Percentiles rank a stretch among this genome's conserved stretches.
Evolutionary conservation across 768 basidiomycete genomes (phyloP).

Genomic region (Boletus sp.): DNA sequence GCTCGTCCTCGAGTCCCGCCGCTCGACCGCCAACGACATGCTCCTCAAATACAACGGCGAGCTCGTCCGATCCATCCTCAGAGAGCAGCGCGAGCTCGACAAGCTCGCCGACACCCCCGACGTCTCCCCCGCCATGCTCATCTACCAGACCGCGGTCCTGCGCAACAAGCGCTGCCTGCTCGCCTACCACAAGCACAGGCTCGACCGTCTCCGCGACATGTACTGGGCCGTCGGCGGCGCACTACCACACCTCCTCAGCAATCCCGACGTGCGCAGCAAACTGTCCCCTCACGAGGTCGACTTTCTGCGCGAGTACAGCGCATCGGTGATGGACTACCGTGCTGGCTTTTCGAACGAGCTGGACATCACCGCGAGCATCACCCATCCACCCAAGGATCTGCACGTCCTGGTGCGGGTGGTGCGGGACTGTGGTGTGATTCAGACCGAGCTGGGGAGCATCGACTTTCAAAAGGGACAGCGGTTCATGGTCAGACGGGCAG

Average conservation of each 20-base stretch:
- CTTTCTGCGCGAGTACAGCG: conserved; percentile 79
- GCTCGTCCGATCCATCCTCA: conserved; percentile 80
- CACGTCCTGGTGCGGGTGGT: conserved; percentile 86
- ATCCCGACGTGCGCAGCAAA: conserved; percentile 65
- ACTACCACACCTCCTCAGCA: conserved; percentile 74
- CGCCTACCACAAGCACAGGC: conserved; percentile 86
- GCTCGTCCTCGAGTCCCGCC: conserved; percentile 81
- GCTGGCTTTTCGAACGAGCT: conserved; percentile 82
- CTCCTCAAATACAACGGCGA: conserved; percentile 91
- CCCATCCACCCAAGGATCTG: conserved; percentile 83
- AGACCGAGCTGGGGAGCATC: conserved; percentile 88
- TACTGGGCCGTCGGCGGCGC: conserved; percentile 91
- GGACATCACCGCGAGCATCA: conserved; percentile 83
- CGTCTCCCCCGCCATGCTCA: conserved; percentile 58
- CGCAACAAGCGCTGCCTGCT: conserved; percentile 96
- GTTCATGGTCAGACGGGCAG: conserved; percentile 83
- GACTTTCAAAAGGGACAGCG: conserved; percentile 89
- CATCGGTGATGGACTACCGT: conserved; percentile 79
- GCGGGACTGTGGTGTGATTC: conserved; percentile 86
- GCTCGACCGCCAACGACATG: conserved; percentile 80
- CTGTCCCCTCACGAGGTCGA: conserved; percentile 82
- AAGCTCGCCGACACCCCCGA: conserved; percentile 49
- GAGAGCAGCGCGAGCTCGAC: conserved; percentile 91
- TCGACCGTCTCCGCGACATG: conserved; percentile 79
- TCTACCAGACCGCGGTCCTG: conserved; percentile 85